Base-by-base conservation (phyloP, 495 filamentous ascomycete genomes). In the Penicillium samsonianum region DNA sequence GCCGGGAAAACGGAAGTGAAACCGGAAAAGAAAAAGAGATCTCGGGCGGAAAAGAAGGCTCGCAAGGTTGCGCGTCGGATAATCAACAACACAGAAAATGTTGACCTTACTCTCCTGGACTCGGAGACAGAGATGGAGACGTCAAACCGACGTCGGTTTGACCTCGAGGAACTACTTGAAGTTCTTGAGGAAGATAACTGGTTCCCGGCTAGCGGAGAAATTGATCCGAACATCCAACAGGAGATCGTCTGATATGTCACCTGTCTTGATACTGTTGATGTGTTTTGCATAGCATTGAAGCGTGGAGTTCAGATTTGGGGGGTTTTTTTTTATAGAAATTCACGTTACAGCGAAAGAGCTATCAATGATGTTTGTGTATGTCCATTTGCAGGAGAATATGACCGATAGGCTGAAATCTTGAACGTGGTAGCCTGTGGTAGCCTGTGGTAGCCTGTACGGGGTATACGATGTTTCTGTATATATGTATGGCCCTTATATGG, bases 101-200 rank as follows among this genome's bases (percentile, higher is more conserved):
- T 71, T 9, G 73, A 77, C 52, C 64, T 78, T 12, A 77, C 73
- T 3, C 28, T 47, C 28, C 38, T 59, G 11, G 70, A 75, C 26
- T 55, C 55, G n/a, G 59, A 61, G 40, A 17, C 20, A 12, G 26
- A 42, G 26, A 22, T 44, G 16, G 33, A 25, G 46, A 20, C 4
- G 47, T 19, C 20, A 42, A 47, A 17, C 45, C 42, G 44, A 46
- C 33, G 7, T 53, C 35, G n/a, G n/a, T 47, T 60, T 14, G 23
- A 23, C 2, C 20, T 56, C 10, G 53, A 61, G 16, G 64, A 75
- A 47, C 49, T 63, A 4, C 38, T 69, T 0, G 69, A 73, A 51
- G 76, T 54, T 7, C 38, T 69, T 2, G 65, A 68, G 42, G 74
- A 81, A 19, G 76, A 81, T 47, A 66, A 73, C 50, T 81, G 78